Conservation (phyloP, 2,329 filamentous ascomycete genomes). For the Fusarium staphyleae region DNA sequence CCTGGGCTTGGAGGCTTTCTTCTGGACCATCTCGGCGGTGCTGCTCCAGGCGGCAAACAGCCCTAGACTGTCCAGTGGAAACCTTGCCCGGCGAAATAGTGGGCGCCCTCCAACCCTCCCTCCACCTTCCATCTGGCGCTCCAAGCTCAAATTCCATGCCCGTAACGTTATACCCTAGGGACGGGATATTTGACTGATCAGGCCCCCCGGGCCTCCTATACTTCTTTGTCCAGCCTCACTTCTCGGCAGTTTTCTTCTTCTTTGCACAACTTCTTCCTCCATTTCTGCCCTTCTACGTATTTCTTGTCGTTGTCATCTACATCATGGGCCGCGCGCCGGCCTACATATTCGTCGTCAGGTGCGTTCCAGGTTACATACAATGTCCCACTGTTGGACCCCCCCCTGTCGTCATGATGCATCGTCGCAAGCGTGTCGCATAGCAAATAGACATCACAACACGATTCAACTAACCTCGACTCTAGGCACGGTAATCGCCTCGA, state of each 20-base stretch:
- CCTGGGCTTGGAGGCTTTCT: neutral
- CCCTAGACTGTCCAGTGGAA: constrained; percentile 19
- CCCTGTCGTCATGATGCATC: constrained; percentile 36
- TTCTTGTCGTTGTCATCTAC: constrained; percentile 14
- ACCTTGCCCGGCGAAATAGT: constrained; percentile 20
- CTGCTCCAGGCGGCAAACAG: constrained; percentile 4
- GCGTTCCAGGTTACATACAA: no score
- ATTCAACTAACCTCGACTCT: constrained; percentile 20
- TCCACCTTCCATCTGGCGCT: constrained; percentile 10
- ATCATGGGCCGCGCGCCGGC: constrained; percentile 53
- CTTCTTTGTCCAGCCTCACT: constrained; percentile 30
- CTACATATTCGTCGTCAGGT: constrained; percentile 56
- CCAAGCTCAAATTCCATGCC: constrained; percentile 22
- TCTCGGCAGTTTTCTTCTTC: constrained; percentile 16
- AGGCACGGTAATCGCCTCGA: constrained; percentile 94
- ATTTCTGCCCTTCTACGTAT: constrained; percentile 3
- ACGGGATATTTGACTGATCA: constrained; percentile 34
- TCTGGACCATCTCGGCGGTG: constrained; percentile 7
- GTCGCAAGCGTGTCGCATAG: constrained; percentile 29
- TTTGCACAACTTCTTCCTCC: constrained; percentile 4
- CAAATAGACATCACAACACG: constrained; percentile 2
- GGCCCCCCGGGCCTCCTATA: constrained; percentile 29
- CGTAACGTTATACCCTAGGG: constrained; percentile 15
- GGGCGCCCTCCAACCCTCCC: constrained; percentile 11
- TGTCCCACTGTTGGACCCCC: constrained; percentile 21